These are phyloP conservation scores for Amaranthus hypochondriacus DNA, from an alignment of 148 eudicot species.

Conservation along the genomic window DNA sequence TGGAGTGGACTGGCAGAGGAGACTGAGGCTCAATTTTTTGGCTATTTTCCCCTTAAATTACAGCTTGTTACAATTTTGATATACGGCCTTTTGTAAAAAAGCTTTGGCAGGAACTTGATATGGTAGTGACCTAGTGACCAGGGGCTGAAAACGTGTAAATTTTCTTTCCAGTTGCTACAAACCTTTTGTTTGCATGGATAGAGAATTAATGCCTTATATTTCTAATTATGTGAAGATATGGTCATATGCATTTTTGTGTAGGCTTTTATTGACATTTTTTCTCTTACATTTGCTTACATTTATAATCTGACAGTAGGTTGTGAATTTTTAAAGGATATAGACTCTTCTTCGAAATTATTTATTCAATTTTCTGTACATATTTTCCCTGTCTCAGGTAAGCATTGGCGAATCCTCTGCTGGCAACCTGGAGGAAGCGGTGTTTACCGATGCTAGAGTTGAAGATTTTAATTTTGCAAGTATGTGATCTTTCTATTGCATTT, in stretches of 20 bases:
- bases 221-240: no score
- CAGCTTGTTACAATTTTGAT: no score
- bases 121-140: not conserved
- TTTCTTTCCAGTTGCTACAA: not conserved
- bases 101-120: not conserved
- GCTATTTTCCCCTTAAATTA: no score
- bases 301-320: no score
- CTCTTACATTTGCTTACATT: no score
- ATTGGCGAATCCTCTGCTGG: slow-evolving; percentile 25
- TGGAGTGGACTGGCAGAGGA: no score
- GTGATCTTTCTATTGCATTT: slow-evolving; percentile 19
- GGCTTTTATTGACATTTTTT: no score
- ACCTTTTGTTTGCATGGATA: not conserved
- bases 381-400: slow-evolving; percentile 30
- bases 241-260: no score
- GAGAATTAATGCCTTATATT: not conserved
- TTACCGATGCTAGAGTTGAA: slow-evolving; percentile 28
- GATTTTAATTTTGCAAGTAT: slow-evolving; percentile 39
- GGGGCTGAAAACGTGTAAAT: not conserved
- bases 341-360: not conserved
- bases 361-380: not conserved
- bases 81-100: no score
- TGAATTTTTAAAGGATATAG: no score
- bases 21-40: no score
- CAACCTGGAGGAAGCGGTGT: slow-evolving; percentile 24